A percentile compares a stretch with the other conserved stretches of the same genome.
Conservation (phyloP, 352 stramenopile species). For the Globisporangium sylvaticum region DNA sequence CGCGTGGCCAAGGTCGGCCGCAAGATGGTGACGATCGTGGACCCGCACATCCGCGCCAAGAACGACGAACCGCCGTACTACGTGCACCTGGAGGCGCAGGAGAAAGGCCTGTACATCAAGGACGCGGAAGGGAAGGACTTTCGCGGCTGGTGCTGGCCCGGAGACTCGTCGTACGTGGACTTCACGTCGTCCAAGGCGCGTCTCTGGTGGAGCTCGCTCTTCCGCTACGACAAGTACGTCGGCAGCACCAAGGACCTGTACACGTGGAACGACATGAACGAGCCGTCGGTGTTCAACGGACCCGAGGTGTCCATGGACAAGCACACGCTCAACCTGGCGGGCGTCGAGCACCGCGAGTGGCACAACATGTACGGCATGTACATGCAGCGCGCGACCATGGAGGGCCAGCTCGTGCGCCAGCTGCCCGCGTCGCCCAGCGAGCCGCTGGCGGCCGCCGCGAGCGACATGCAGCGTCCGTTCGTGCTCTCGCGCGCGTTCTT, state of each 20-base stretch:
- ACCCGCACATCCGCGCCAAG: constrained; percentile 99
- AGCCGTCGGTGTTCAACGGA: constrained; percentile 99
- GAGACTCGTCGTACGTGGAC: constrained; percentile 97
- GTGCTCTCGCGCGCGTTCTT: constrained; percentile 98
- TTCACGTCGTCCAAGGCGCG: constrained; percentile 94
- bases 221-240: constrained; percentile 94
- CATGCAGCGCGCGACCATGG: constrained; percentile 94
- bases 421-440: constrained; percentile 35
- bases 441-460: constrained; percentile 38
- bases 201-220: constrained; percentile 95
- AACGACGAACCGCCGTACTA: constrained; percentile 81
- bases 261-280: constrained; percentile 99
- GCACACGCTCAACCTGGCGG: constrained; percentile 87
- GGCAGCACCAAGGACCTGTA: constrained; percentile 91
- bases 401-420: constrained; percentile 87
- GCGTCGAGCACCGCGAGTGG: constrained; percentile 98
- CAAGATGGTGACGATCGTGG: constrained; percentile 99
- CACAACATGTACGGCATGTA: constrained; percentile 99
- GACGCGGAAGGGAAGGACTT: constrained; percentile 96
- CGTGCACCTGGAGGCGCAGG: constrained; percentile 82
- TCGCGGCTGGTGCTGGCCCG: constrained; percentile 99
- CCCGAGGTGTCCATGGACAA: constrained; percentile 99
- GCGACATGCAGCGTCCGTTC: constrained; percentile 91
- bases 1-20: constrained; percentile 87
- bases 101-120: constrained; percentile 95